Percentiles rank a stretch among this genome's conserved stretches.
Evolutionary conservation across 129 eudicot species (phyloP).

Genomic region (Kitagawia praeruptora): DNA sequence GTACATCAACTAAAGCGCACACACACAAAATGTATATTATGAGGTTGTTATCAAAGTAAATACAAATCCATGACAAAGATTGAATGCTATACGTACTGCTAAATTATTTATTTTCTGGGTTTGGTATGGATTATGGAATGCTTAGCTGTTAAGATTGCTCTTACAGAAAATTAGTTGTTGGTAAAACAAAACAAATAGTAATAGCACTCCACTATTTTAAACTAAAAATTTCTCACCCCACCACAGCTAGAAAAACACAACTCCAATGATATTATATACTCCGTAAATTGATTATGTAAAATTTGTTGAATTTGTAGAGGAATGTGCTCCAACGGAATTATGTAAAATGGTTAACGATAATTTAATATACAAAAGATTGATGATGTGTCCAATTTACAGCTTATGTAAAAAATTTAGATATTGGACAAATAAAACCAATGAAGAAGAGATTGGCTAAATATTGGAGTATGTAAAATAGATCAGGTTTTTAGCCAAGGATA

Average conservation of each 20-base stretch:
- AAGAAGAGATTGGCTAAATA: too few relatives aligned
- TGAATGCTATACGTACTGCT: neutral
- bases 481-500: too few relatives aligned
- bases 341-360: too few relatives aligned
- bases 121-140: neutral
- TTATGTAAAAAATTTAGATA: too few relatives aligned
- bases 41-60: neutral
- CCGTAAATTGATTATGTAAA: too few relatives aligned
- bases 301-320: too few relatives aligned
- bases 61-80: neutral
- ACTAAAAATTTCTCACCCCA: neutral
- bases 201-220: neutral
- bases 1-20: neutral
- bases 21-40: neutral
- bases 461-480: too few relatives aligned
- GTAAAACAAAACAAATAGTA: neutral
- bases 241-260: neutral
- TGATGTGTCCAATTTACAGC: too few relatives aligned
- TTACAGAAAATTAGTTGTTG: neutral
- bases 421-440: too few relatives aligned
- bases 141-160: neutral
- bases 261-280: too few relatives aligned
- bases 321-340: too few relatives aligned
- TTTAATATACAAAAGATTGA: too few relatives aligned
- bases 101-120: neutral